Evolutionary conservation across 495 filamentous ascomycete genomes (phyloP).

Genomic region (Trichoderma erinaceum): DNA sequence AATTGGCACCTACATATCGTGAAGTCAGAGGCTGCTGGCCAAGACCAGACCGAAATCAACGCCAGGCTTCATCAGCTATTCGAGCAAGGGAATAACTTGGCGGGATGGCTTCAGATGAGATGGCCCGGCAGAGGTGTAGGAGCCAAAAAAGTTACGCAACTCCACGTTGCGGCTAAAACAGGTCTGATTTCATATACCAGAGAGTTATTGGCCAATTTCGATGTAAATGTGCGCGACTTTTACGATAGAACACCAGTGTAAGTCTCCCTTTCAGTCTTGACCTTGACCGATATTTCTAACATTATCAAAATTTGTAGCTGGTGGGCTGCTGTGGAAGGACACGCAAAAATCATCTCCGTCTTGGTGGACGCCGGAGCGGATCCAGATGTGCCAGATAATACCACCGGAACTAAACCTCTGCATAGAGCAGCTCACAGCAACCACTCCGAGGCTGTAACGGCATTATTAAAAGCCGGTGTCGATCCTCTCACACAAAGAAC

Average conservation of each 20-base stretch:
- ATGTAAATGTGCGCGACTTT: background rate
- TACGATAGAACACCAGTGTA: slow-evolving; percentile 8
- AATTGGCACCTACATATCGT: slow-evolving; percentile 20
- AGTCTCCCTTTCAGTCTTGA: background rate
- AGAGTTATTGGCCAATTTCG: slow-evolving; percentile 15
- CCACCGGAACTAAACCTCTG: slow-evolving; percentile 13
- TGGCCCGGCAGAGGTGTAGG: background rate
- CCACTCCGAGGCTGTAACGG: slow-evolving; percentile 16
- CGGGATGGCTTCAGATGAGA: slow-evolving; percentile 6
- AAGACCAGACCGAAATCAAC: background rate
- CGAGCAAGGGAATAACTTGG: slow-evolving; percentile 9
- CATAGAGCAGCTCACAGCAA: slow-evolving; percentile 20
- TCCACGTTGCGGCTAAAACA: slow-evolving; percentile 15
- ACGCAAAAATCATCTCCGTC: background rate
- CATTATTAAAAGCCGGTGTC: slow-evolving; percentile 24
- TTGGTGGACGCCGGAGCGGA: slow-evolving; percentile 15
- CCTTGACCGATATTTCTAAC: background rate
- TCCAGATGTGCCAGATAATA: slow-evolving; percentile 16
- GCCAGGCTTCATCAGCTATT: slow-evolving; percentile 13
- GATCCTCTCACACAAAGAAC: slow-evolving; percentile 24
- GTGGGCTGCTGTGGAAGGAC: background rate
- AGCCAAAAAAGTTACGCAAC: background rate
- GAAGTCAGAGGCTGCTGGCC: background rate
- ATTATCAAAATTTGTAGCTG: background rate
- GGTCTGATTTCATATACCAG: slow-evolving; percentile 12